A percentile compares a stretch with the other conserved stretches of the same genome.
phyloP scores from a whole-genome alignment of 495 filamentous ascomycete species.

The Tuber indicum region DNA sequence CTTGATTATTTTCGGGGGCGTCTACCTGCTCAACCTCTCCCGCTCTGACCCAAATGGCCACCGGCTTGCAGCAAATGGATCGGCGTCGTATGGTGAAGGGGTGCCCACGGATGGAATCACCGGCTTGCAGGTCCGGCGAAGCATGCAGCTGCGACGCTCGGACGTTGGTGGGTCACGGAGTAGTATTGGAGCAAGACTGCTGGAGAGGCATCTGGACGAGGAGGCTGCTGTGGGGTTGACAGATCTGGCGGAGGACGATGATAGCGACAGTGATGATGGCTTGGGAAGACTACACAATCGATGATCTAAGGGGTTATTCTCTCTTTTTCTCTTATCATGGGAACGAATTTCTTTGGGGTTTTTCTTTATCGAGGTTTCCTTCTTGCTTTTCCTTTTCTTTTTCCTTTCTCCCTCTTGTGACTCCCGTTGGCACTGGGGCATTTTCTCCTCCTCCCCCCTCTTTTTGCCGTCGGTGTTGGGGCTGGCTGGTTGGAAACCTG shows the following conservation, averaged over 20 bases:
- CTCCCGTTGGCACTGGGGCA: neutral
- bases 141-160: slow-evolving; percentile 80
- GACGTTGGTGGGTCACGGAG: slow-evolving; percentile 50
- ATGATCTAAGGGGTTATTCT: neutral
- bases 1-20: slow-evolving; percentile 91
- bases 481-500: neutral
- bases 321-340: neutral
- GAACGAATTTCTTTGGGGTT: neutral
- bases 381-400: neutral
- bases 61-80: slow-evolving; percentile 56
- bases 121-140: slow-evolving; percentile 77
- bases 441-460: neutral
- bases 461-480: neutral
- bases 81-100: slow-evolving; percentile 56
- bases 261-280: slow-evolving; percentile 47
- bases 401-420: neutral
- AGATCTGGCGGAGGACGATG: slow-evolving; percentile 58
- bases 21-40: slow-evolving; percentile 93
- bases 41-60: slow-evolving; percentile 81
- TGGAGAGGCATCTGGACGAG: slow-evolving; percentile 48
- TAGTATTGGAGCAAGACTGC: slow-evolving; percentile 56
- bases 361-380: neutral
- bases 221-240: slow-evolving; percentile 56
- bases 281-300: slow-evolving; percentile 17
- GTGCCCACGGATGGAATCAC: slow-evolving; percentile 86